Evolutionary conservation across 331 rosid species (phyloP), one percentile per base, ranked within the genome.

Genomic region (Malus hybrid): DNA sequence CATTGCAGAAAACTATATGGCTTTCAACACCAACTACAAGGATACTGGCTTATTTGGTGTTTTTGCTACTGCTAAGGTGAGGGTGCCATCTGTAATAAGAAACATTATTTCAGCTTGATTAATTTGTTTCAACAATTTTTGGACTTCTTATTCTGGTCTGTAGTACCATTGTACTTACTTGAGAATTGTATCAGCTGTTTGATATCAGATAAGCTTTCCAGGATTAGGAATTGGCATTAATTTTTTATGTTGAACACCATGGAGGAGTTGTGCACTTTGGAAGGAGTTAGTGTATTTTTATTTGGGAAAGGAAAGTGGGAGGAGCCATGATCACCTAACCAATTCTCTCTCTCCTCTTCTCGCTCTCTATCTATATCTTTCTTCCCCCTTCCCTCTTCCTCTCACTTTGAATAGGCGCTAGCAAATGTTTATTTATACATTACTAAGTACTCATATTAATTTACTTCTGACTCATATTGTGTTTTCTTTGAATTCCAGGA

Each of bases 21-120:
- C 99, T 76, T 94, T 94, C 88, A 94, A 94, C 81, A 92, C 97
- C 81, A 94, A 90, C 81, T 94, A 94, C 66, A 94, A 94, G 84
- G 99, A 94, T 84, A 90, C 96, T 15, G 99, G 97, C 72, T 90
- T 94, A 70, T 94, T 94, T 82, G 99, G 97, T 58, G 81, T 94
- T 66, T 92, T 89, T 79, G 99, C 97, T 72, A 94, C 93, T 72
- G 97, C 97, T n/a, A 87, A 89, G 97, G 99, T 92, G 75, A 77
- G 62, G 8, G 34, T 28, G 50, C 39, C 68, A 4, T 63, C 6
- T 71, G 8, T 44, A 63, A 22, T 14, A 39, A 8, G 12, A 63
- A 13, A 9, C 18, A 24, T 75, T 20, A n/a, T 4, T 36, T 33
- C 24, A 24, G 57, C 19, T 22, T 15, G 14, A 6, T n/a, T 48